Base-by-base conservation (phyloP, 1,284 basidiomycete genomes). In the Tetrapyrgos nigripes region DNA sequence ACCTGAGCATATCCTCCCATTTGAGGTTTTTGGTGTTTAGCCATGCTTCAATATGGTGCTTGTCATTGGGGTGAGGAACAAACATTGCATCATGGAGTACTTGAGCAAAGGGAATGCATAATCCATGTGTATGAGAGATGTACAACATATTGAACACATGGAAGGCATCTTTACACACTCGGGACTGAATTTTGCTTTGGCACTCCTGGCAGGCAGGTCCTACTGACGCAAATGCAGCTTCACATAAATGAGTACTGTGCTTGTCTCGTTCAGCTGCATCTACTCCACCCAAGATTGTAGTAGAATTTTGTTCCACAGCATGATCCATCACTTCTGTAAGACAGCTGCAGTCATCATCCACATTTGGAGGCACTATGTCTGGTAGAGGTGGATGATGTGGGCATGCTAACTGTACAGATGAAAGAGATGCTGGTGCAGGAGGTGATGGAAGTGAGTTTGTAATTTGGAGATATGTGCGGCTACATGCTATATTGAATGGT, bases 71-170 rank as follows among this genome's bases (percentile, higher is more conserved):
- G 60, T 72, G 66, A 31, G 66, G 55, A 44, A 73, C 55, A 29
- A 72, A 68, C 0, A 74, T 62, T 4, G 69, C 68, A 65, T 72
- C 70, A 26, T 64, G 57, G 4, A 73, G 57, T 5, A 66, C 66
- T 19, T 59, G 52, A 11, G 57, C 49, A 63, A 73, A 74, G 1
- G 55, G 47, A 10, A 54, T n/a, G 0, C 60, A 60, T 2, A 73
- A 60, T 0, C 68, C 70, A 64, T 74, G 72, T 9, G 47, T 29
- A 4, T 56, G 28, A 2, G 70, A 62, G 31, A 73, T 70, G 23
- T 62, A 62, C 27, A 74, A 57, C 64, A 66, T 67, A 35, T 74
- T 57, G 37, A 73, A 66, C 0, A 72, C 53, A 61, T 74, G 72
- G 26, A 64, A 73, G 6, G 61, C 51, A 50, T 73, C 69, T 28